These are phyloP conservation scores for Trifolium repens DNA, from an alignment of 306 rosid genomes.

Conservation along the genomic window DNA sequence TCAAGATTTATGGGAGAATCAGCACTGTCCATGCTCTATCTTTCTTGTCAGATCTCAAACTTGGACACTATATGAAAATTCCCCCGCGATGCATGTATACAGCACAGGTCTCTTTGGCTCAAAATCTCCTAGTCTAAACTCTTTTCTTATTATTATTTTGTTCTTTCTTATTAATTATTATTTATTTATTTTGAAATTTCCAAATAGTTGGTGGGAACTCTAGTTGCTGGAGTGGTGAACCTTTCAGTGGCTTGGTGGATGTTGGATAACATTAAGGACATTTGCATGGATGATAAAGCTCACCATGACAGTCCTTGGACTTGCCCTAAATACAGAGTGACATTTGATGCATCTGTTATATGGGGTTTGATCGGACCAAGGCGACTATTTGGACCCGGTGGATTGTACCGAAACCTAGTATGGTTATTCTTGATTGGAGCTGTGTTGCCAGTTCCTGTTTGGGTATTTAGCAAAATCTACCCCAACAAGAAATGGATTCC, in stretches of 20 bases:
- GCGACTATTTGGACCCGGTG: slow-evolving; percentile 87
- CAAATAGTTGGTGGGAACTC: slow-evolving; percentile 85
- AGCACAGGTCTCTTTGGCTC: slow-evolving; percentile 71
- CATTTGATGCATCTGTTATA: slow-evolving; percentile 93
- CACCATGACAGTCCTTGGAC: slow-evolving; percentile 96
- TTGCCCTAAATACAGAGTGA: slow-evolving; percentile 92
- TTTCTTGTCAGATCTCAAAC: slow-evolving; percentile 95
- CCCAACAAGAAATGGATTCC: slow-evolving; percentile 93
- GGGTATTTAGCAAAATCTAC: slow-evolving; percentile 79
- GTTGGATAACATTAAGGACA: slow-evolving; percentile 75
- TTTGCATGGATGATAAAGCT: slow-evolving; percentile 69
- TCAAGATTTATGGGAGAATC: slow-evolving; percentile 95
- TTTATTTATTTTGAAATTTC: slow-evolving; percentile 4
- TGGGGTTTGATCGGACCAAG: slow-evolving; percentile 96
- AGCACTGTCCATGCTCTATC: slow-evolving; percentile 97
- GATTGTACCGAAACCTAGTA: slow-evolving; percentile 80
- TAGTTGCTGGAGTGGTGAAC: slow-evolving; percentile 76
- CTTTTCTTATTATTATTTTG: not conserved
- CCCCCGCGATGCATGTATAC: slow-evolving; percentile 95
- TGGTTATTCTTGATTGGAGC: slow-evolving; percentile 95
- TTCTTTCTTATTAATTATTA: not conserved
- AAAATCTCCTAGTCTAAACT: not conserved
- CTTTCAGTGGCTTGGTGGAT: slow-evolving; percentile 99
- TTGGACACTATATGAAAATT: slow-evolving; percentile 98
- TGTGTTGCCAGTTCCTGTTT: slow-evolving; percentile 80